phyloP scores from a whole-genome alignment of 23 red algal species.

The Gracilaria caudata region DNA sequence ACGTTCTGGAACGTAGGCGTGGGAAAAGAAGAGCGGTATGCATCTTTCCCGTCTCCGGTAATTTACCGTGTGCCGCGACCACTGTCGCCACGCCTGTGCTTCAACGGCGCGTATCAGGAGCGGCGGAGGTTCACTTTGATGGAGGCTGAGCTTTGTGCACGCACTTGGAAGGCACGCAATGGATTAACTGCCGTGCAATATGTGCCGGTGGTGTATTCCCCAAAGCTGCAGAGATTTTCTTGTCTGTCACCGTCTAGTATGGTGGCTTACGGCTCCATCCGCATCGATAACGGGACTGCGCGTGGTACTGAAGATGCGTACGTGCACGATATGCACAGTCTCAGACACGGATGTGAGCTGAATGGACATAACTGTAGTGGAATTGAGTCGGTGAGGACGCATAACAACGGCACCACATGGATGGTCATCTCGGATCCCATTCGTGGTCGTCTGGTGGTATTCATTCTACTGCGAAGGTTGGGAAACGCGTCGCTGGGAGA shows the following conservation, averaged over 20 bases:
- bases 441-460: not conserved
- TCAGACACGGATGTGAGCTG: not conserved
- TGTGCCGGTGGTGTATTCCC: conserved; percentile 3
- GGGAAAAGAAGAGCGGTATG: not conserved
- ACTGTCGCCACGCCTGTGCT: not conserved
- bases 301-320: not conserved
- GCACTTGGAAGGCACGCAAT: not conserved
- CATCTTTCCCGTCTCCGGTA: not conserved
- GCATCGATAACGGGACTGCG: not conserved
- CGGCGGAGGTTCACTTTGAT: not conserved
- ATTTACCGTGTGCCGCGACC: not conserved
- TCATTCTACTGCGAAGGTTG: conserved; percentile 6
- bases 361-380: not conserved
- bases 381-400: not conserved
- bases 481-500: conserved; percentile 1
- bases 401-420: conserved; percentile 2
- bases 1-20: not conserved
- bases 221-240: not conserved
- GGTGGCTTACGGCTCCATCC: not conserved
- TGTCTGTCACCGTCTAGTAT: conserved; percentile 4
- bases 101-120: not conserved
- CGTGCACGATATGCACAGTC: not conserved
- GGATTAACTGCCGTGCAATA: conserved; percentile 5
- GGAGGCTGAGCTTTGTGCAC: not conserved
- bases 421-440: not conserved